Base-by-base conservation (phyloP, 352 stramenopile species). In the Phytophthora crassamura region DNA sequence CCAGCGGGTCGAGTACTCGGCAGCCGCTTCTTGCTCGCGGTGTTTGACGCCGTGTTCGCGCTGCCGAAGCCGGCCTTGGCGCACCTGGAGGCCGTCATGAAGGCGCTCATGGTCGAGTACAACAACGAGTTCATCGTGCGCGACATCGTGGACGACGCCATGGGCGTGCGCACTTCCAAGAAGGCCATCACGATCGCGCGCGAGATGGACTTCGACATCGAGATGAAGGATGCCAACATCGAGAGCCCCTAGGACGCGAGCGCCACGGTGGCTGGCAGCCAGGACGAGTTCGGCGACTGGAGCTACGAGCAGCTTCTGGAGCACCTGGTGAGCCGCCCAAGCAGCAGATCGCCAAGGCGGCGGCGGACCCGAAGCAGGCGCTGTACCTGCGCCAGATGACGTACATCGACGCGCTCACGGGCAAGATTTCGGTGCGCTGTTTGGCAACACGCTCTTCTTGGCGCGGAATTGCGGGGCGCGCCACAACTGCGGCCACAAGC, bases 61-160 rank as follows among this genome's bases (percentile, higher is more conserved):
- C 51, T 67, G 25, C 49, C 74, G 0, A 46, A 67, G 9, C 46
- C 67, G 15, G 35, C 67, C 2, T 63, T 80, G 20, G 66, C 76
- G 7, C 77, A 93, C 38, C 76, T 93, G 2, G 74, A 74, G 32
- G 67, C 72, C 14, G 85, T 98, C 64, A 80, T 95, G 49, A 70
- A 87, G 64, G 64, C 84, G 18, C 75, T 97, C 32, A 77, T 96
- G 16, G 75, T 47, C 1, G 48, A 73, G 34, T 79, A 84, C 73
- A 77, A 77, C 52, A 59, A 74, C 50, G 66, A 72, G 22, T 64
- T 94, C 48, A 82, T 59, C 22, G 76, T 90, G 47, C 72, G 74
- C 18, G 83, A 94, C 32, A 84, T 98, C 15, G 84, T 97, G n/a
- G 94, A 99, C 47, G 93, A 99, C 84, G 72, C 98, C 45, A 94